Evolutionary conservation across 441 rosid genomes (phyloP), one percentile per base, ranked within the genome.

Genomic region (Kokia cookei): DNA sequence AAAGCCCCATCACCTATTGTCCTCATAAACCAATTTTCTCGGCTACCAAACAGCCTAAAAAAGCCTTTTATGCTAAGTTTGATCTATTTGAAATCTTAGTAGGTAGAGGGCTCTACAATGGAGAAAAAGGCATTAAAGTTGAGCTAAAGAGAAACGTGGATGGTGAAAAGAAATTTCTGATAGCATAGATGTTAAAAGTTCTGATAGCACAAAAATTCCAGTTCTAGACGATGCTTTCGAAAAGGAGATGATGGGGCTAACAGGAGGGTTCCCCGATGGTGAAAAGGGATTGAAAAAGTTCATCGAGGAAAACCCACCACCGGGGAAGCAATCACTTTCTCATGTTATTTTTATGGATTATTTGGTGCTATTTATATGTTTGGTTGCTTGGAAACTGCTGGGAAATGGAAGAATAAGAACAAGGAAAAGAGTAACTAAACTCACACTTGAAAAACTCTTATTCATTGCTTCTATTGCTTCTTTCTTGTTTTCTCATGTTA

Each of bases 161-260:
- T 5, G n/a, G n/a, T n/a, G n/a, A n/a, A n/a, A n/a, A n/a, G 42
- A 43, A 24, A 5, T 13, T 24, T 15, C 67, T 32, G 75, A 3
- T 59, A 59, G 55, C 12, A 72, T 58, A 1, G 79, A 61, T 50
- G 54, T 74, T 2, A 81, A 59, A 60, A 72, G 47, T 37, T 68
- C 84, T 0, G 75, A 65, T 50, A 65, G 15, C 1, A 58, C 4
- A 37, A 74, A 48, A 22, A 40, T 67, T 5, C 7, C 70, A 0
- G 84, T 86, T 35, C 87, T 90, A 0, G 94, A 93, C 72, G 76
- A 85, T 15, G 96, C 77, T 66, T 95, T 93, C 12, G 97, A 84
- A 2, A 95, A 91, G 82, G 97, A 91, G 78, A 55, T 95, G 82
- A 86, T 93, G 94, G 98, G 98, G n/a, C 79, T 95, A 58, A 93